Conservation (phyloP, 2,329 filamentous ascomycete genomes). For the Ambrosiella beaveri region DNA sequence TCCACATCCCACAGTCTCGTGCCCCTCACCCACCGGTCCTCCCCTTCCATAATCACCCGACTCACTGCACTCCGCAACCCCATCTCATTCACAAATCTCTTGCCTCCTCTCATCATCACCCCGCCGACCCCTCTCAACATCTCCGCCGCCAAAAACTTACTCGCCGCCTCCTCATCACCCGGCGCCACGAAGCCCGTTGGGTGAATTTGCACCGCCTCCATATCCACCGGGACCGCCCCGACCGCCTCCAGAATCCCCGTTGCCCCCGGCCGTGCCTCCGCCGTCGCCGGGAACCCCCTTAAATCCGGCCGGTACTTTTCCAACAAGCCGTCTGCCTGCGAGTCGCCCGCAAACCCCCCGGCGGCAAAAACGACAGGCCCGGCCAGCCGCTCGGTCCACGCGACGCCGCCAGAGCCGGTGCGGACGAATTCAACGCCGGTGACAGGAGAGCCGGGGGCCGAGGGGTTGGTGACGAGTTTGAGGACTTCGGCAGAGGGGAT, state of each 20-base stretch:
- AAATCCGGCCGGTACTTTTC: constrained; percentile 41
- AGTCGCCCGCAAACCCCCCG: constrained; percentile 47
- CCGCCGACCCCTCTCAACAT: constrained; percentile 45
- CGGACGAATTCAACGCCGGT: constrained; percentile 33
- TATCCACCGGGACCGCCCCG: constrained; percentile 29
- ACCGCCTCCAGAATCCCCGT: constrained; percentile 27
- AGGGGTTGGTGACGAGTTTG: constrained; percentile 24
- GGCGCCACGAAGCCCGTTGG: constrained; percentile 48
- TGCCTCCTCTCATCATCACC: constrained; percentile 32
- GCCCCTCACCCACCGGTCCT: background rate
- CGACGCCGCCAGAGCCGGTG: constrained; percentile 17
- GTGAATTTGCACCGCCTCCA: constrained; percentile 44
- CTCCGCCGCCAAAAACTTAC: constrained; percentile 49
- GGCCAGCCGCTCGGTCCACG: constrained; percentile 21
- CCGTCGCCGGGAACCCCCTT: constrained; percentile 42
- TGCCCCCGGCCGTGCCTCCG: constrained; percentile 38
- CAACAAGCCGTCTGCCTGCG: constrained; percentile 33
- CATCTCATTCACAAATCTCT: constrained; percentile 45
- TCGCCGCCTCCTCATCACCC: constrained; percentile 23
- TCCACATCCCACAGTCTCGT: constrained; percentile 32
- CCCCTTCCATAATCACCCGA: constrained; percentile 30
- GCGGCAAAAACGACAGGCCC: constrained; percentile 43
- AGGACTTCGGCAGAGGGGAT: constrained; percentile 35
- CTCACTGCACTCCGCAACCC: constrained; percentile 41
- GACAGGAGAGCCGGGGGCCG: constrained; percentile 19